Evolutionary conservation across 257 asterid genomes (phyloP).

Genomic region (Scutellaria baicalensis): DNA sequence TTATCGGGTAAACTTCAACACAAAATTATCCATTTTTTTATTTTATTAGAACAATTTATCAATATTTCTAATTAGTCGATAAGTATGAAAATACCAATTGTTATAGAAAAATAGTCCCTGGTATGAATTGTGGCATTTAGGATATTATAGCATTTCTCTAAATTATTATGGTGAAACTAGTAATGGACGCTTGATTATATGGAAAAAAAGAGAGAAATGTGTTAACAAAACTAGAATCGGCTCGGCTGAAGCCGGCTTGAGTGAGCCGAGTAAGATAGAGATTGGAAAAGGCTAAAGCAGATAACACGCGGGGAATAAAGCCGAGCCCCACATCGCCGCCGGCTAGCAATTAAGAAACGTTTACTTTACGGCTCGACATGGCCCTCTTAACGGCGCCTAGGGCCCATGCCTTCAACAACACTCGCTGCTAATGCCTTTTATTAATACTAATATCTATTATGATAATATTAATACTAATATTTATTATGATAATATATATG

Average conservation of each 20-base stretch:
- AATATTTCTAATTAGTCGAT: no score
- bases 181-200: background rate
- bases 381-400: slow-evolving; percentile 32
- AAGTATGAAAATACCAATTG: no score
- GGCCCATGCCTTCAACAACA: slow-evolving; percentile 25
- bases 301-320: slow-evolving; percentile 23
- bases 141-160: no score
- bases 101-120: no score
- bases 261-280: background rate
- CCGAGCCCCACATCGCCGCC: slow-evolving; percentile 18
- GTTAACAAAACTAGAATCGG: background rate
- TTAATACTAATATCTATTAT: no score
- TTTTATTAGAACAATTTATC: no score
- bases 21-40: no score
- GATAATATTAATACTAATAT: no score
- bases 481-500: no score
- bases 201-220: background rate
- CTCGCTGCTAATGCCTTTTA: background rate
- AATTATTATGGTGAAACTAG: no score
- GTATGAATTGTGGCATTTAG: no score
- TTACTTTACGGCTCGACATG: slow-evolving; percentile 21
- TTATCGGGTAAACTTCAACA: no score
- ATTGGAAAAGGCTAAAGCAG: slow-evolving; percentile 6
- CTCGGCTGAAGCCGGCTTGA: slow-evolving; percentile 19
- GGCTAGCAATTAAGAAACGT: slow-evolving; percentile 19